phyloP scores from a whole-genome alignment of 805 yeast species.

The Lipomyces oligophaga region DNA sequence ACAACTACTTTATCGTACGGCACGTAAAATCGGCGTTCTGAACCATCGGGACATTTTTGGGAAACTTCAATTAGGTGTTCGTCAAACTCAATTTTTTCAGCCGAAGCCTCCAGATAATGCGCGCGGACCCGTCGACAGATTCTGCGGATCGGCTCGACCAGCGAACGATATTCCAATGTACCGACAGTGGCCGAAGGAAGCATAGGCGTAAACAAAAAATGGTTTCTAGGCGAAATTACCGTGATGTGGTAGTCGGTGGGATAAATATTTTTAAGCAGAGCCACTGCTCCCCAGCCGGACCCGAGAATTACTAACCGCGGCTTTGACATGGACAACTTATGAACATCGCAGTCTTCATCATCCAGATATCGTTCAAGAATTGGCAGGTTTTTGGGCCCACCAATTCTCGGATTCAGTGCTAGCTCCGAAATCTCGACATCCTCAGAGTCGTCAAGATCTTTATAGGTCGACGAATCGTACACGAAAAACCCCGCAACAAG shows the following conservation, averaged over 20 bases:
- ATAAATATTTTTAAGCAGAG: slow-evolving; percentile 77
- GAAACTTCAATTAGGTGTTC: slow-evolving; percentile 57
- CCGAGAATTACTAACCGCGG: slow-evolving; percentile 50
- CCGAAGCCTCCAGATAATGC: slow-evolving; percentile 60
- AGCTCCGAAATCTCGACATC: slow-evolving; percentile 49
- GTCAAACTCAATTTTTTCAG: slow-evolving; percentile 54
- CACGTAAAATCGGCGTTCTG: slow-evolving; percentile 50
- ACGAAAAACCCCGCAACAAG: slow-evolving; percentile 52
- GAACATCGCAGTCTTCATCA: slow-evolving; percentile 49
- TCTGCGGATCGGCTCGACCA: slow-evolving; percentile 60
- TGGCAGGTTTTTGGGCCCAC: slow-evolving; percentile 72
- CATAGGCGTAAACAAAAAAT: slow-evolving; percentile 86
- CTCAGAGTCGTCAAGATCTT: slow-evolving; percentile 39
- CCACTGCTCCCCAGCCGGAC: slow-evolving; percentile 90
- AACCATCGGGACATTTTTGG: slow-evolving; percentile 43
- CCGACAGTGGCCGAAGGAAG: slow-evolving; percentile 95
- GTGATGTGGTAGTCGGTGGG: slow-evolving; percentile 83
- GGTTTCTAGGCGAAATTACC: slow-evolving; percentile 89
- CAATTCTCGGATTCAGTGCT: slow-evolving; percentile 53
- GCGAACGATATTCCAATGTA: slow-evolving; percentile 49
- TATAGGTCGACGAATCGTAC: slow-evolving; percentile 65
- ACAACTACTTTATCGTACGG: slow-evolving; percentile 69
- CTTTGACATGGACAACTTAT: slow-evolving; percentile 17
- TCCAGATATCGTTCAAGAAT: slow-evolving; percentile 55
- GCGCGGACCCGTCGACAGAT: slow-evolving; percentile 52